These are phyloP conservation scores for Monosporascus sp. DNA, from an alignment of 2,329 filamentous ascomycete species.

Conservation along the genomic window DNA sequence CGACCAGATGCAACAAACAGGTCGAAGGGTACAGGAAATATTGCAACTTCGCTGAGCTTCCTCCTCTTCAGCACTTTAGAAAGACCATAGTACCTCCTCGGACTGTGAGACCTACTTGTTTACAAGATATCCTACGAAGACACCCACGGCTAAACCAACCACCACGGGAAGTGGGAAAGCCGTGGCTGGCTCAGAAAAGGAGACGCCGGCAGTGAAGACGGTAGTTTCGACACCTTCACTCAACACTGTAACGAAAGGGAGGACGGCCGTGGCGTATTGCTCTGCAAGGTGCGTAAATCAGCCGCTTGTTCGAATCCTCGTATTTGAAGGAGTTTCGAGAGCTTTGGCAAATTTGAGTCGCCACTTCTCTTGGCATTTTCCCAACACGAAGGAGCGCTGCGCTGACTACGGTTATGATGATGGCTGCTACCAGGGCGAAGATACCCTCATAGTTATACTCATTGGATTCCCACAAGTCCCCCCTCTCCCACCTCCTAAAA, in stretches of 20 bases:
- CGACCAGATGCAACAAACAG: slow-evolving; percentile 78
- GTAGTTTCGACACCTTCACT: slow-evolving; percentile 83
- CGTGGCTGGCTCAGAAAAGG: slow-evolving; percentile 67
- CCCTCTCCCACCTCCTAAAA: no score
- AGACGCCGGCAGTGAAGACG: slow-evolving; percentile 81
- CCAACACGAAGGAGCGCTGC: slow-evolving; percentile 74
- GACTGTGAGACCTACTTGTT: slow-evolving; percentile 63
- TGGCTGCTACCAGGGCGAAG: slow-evolving; percentile 67
- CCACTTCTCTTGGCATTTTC: slow-evolving; percentile 86
- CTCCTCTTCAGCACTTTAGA: slow-evolving; percentile 38
- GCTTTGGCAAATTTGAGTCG: slow-evolving; percentile 72
- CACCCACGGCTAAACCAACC: slow-evolving; percentile 64
- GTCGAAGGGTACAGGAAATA: slow-evolving; percentile 78
- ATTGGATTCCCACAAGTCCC: slow-evolving; percentile 62
- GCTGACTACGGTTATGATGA: slow-evolving; percentile 81
- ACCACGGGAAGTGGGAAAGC: slow-evolving; percentile 76
- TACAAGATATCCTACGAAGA: slow-evolving; percentile 64
- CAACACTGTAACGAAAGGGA: slow-evolving; percentile 85
- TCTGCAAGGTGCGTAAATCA: slow-evolving; percentile 61
- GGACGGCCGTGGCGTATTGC: slow-evolving; percentile 79
- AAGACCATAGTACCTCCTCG: background rate
- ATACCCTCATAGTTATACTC: slow-evolving; percentile 80
- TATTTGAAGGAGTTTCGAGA: slow-evolving; percentile 48
- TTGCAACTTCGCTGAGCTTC: slow-evolving; percentile 63
- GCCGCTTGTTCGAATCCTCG: slow-evolving; percentile 34